Base-by-base conservation (phyloP, 768 basidiomycete genomes). In the Amanita phalloides region DNA sequence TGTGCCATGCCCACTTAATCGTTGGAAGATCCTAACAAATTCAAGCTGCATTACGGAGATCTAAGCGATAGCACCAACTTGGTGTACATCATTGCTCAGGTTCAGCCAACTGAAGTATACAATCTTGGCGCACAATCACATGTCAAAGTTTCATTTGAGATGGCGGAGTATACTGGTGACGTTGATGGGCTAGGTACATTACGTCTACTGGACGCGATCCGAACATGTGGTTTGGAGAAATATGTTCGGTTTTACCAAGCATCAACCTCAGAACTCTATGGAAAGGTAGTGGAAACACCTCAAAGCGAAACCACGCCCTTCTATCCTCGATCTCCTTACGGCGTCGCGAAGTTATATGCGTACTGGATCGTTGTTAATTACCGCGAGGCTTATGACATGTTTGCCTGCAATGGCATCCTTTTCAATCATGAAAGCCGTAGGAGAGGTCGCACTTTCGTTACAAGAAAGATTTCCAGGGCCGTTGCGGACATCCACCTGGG, bases 121-220 rank as follows among this genome's bases (percentile, higher is more conserved):
- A 98, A 97, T 68, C 84, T 98, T 48, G 94, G 92, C 42, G 94
- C 94, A 13, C 94, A 98, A 67, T 92, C 90, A 39, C 94, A 98
- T 71, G 94, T 98, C 74, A 98, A 98, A 68, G 94, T 98, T 57
- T 96, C 93, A 25, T 98, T 98, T 67, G 95, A 97, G 68, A 95
- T 98, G 91, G 90, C 94, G 23, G 94, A 98, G 69, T 98, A 98
- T 72, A 98, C 95, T 0, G 93, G 90, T 47, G 95, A 98, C 62
- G 94, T 98, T 45, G 94, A 98, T 60, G 94, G 85, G 6, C 76
- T 98, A 37, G 94, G 94, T 49, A 98, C 94, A 5, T 81, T 98
- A 45, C 90, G 94, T 59, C 79, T 98, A 53, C 85, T 98, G 53
- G 95, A 98, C 61, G 94, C 94, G 50, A 84, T 98, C 66, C 83